Evolutionary conservation across 2,329 filamentous ascomycete genomes (phyloP).

Genomic region (Fusarium sambucinum): DNA sequence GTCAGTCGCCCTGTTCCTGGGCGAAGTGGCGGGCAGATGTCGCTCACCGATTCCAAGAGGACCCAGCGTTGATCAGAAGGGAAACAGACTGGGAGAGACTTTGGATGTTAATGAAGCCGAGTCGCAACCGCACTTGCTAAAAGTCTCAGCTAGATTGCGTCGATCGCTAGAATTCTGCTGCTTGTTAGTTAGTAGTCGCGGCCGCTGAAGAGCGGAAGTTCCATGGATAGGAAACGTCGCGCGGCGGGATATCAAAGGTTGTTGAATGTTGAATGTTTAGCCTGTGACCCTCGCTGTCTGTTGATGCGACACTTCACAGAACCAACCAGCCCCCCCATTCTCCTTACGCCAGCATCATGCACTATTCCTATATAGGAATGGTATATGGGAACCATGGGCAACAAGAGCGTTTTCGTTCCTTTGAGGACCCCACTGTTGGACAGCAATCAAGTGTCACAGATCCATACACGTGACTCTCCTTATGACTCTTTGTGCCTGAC

Average conservation of each 20-base stretch:
- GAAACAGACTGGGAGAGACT: slow-evolving; percentile 23
- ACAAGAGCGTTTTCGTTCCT: slow-evolving; percentile 43
- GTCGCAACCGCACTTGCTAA: slow-evolving; percentile 37
- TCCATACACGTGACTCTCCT: slow-evolving; percentile 42
- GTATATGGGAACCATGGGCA: slow-evolving; percentile 51
- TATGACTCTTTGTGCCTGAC: slow-evolving; percentile 36
- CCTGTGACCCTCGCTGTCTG: slow-evolving; percentile 46
- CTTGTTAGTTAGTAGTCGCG: slow-evolving; percentile 44
- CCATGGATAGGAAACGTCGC: slow-evolving; percentile 43
- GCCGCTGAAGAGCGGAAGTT: slow-evolving; percentile 48
- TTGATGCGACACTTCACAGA: slow-evolving; percentile 48
- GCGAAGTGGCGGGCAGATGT: slow-evolving; percentile 38
- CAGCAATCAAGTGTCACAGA: slow-evolving; percentile 35
- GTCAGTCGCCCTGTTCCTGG: slow-evolving; percentile 37
- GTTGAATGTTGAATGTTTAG: slow-evolving; percentile 46
- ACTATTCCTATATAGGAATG: slow-evolving; percentile 42
- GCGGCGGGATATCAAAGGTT: slow-evolving; percentile 43
- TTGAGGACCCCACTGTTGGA: slow-evolving; percentile 42
- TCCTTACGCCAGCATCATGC: slow-evolving; percentile 41
- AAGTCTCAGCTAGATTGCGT: slow-evolving; percentile 35
- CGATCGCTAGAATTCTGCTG: slow-evolving; percentile 16
- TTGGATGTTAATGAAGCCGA: slow-evolving; percentile 18
- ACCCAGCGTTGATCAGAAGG: slow-evolving; percentile 33
- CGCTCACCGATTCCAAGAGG: slow-evolving; percentile 45
- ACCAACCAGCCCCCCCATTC: slow-evolving; percentile 45